Evolutionary conservation across 306 rosid genomes (phyloP), one percentile per base, ranked within the genome.

Genomic region (Canavalia gladiata): DNA sequence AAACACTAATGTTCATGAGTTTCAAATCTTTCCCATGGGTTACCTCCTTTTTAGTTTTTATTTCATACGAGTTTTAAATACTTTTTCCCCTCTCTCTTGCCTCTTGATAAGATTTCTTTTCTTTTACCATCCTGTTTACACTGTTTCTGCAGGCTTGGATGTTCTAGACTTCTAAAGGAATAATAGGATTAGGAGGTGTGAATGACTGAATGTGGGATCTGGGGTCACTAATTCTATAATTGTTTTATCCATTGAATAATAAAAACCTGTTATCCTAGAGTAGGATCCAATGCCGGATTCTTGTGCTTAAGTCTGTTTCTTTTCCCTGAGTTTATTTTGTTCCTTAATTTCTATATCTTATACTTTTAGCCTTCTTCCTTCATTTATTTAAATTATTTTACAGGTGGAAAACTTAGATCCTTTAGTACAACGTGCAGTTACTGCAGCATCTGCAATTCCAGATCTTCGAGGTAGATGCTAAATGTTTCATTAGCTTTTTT

Each of bases 371-470:
- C 49, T 62, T 86, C 68, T 77, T 68, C 77, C 65, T 57, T 56
- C 58, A 55, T 57, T 49, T 59, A 18, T 68, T 66, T 45, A 63
- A 58, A 79, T 59, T 85, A 80, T 81, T 77, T 76, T 73, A 67
- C 81, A 95, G 99, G 74, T 93, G 72, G 97, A 91, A 68, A 89
- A 83, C 83, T 77, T 95, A 74, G 98, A 95, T 63, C 86, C 92
- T 66, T 83, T 95, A 68, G 92, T 91, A 83, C 97, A 86, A 43
- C 93, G 98, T 28, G 97, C 98, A 39, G 86, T 95, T 68, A 46
- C 82, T n/a, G 89, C 94, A 37, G 89, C 93, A 50, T 87, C 91
- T 78, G 74, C 86, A 78, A 81, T 84, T 86, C 96, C 96, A 37
- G 97, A 95, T 90, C 88, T 95, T 82, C 93, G 80, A 88, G 97